Conservation (phyloP, 2,329 filamentous ascomycete genomes). For the Pseudogymnoascus sp. region DNA sequence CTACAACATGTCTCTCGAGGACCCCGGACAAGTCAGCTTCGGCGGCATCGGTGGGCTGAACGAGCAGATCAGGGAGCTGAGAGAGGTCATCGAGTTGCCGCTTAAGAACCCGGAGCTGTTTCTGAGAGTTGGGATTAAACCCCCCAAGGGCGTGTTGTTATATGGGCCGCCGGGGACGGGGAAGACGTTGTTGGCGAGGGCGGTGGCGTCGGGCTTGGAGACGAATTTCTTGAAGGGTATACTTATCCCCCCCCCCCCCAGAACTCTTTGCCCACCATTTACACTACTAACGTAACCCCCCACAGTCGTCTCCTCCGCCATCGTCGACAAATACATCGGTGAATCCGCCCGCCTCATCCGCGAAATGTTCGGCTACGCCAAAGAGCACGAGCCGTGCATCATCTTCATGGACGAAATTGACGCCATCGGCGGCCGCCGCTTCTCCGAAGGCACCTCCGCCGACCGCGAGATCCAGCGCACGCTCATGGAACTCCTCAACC, state of each 20-base stretch:
- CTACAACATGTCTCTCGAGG: slow-evolving; percentile 99
- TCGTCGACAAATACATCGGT: slow-evolving; percentile 99
- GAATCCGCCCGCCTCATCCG: slow-evolving; percentile 94
- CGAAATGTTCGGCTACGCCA: slow-evolving; percentile 99
- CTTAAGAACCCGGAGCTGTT: slow-evolving; percentile 99
- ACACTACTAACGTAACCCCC: slow-evolving; percentile 15
- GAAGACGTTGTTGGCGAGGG: slow-evolving; percentile 89
- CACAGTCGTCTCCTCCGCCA: slow-evolving; percentile 90
- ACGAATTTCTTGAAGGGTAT: slow-evolving; percentile 97
- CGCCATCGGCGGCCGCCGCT: slow-evolving; percentile 90
- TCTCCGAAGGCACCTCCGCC: slow-evolving; percentile 93
- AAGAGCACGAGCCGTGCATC: slow-evolving; percentile 98
- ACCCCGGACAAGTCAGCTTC: slow-evolving; percentile 95
- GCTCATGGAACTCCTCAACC: slow-evolving; percentile 96
- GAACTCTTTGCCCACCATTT: slow-evolving; percentile 1
- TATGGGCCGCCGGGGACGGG: slow-evolving; percentile 96
- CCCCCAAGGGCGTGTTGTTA: slow-evolving; percentile 90
- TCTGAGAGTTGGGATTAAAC: slow-evolving; percentile 93
- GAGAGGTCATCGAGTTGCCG: slow-evolving; percentile 95
- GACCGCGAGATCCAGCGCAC: slow-evolving; percentile 98
- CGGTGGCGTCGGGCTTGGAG: slow-evolving; percentile 90
- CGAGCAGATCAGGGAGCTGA: slow-evolving; percentile 93
- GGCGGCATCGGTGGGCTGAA: slow-evolving; percentile 95
- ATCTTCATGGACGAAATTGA: slow-evolving; percentile 99
- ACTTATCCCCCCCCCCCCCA: slow-evolving; percentile 14